Base-by-base conservation (phyloP, 73 alveolate species). In the Paramecium octaurelia region DNA sequence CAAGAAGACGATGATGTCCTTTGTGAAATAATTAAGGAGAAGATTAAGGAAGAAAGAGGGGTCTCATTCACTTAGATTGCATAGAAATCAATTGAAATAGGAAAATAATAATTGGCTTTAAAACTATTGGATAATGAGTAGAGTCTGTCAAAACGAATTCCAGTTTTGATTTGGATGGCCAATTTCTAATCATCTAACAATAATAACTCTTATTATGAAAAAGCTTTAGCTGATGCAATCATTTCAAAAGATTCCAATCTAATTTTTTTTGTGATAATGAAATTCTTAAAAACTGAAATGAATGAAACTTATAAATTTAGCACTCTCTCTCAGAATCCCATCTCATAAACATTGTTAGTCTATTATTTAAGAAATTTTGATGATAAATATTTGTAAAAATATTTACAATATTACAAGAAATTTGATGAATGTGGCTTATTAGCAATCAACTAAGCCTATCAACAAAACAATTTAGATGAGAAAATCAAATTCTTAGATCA, bases 131-230 rank as follows among this genome's bases (percentile, higher is more conserved):
- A 93, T 36, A 35, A 93, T 34, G 96, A 93, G 40, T 91, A 88
- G 9, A 64, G 88, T 35, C 64, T 91, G 14, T 27, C 92, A n/a
- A 93, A 93, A 89, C 36, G 93, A 91, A 94, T 93, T 16, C 96
- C 96, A 9, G 92, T 93, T 9, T 73, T 93, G 20, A 36, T 93
- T 18, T 86, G 93, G 92, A 93, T 93, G 96, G 94, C 92, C 1
- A 89, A 71, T 48, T 70, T 70, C 7, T 71, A 71, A 71, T 89
- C 76, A 43, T 46, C 68, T 20, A 71, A 29, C 14, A 48, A 54
- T 54, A 83, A 54, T 54, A 83, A 58, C 8, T 83, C 92, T 23
- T 89, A 93, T 60, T 88, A 93, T 91, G 94, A 93, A 50, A 93
- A 69, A 44, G 96, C 96, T 1, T 83, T 93, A 36, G 68, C 20